Conservation (phyloP, 2,329 filamentous ascomycete species). For the Verticillium alfalfae region DNA sequence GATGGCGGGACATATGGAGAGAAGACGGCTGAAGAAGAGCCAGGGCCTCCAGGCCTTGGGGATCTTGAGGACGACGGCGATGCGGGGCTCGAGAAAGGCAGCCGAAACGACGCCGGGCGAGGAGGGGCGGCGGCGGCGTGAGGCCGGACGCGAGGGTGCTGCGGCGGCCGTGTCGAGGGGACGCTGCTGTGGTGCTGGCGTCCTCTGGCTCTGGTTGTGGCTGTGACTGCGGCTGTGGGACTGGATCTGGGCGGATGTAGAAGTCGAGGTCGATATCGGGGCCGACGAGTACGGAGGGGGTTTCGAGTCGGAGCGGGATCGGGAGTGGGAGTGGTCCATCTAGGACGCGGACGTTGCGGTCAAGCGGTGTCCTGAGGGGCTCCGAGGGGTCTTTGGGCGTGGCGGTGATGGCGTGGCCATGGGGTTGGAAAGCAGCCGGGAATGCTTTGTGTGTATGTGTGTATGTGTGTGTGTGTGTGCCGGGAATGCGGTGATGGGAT, state of each 20-base stretch:
- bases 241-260: not conserved
- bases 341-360: not conserved
- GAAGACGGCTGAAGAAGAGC: slow-evolving; percentile 65
- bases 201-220: not conserved
- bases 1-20: slow-evolving; percentile 64
- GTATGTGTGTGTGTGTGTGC: not conserved
- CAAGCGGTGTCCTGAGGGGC: not conserved
- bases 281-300: slow-evolving; percentile 2
- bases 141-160: not conserved
- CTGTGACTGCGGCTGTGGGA: not conserved
- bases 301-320: slow-evolving; percentile 1
- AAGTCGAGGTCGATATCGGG: not conserved
- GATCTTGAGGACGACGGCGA: slow-evolving; percentile 73
- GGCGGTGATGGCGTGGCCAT: not conserved
- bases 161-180: not conserved
- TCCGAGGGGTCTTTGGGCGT: not conserved
- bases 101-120: slow-evolving; percentile 10
- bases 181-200: not conserved
- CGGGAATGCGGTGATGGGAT: not conserved
- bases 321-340: slow-evolving; percentile 2
- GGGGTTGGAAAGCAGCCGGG: not conserved
- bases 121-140: slow-evolving; percentile 2
- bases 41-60: slow-evolving; percentile 68
- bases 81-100: slow-evolving; percentile 64
- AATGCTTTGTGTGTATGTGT: not conserved